Evolutionary conservation across 2,329 filamentous ascomycete genomes (phyloP).

Genomic region (Pyricularia sp.): DNA sequence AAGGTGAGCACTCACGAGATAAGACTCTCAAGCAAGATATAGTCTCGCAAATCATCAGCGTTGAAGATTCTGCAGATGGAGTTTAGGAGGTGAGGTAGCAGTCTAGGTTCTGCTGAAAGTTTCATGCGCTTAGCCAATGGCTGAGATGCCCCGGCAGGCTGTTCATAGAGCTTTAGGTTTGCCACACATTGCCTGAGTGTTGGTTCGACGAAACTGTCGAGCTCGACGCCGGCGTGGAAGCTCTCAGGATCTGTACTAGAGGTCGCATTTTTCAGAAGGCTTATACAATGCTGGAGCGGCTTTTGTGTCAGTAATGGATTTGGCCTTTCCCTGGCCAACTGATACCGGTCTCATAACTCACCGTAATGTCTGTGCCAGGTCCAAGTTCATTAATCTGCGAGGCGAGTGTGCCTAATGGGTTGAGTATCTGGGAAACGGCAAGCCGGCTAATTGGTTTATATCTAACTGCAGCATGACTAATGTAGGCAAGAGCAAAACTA

Average conservation of each 20-base stretch:
- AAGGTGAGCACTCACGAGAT: neutral
- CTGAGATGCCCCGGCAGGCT: neutral
- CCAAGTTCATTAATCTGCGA: slow-evolving; percentile 9
- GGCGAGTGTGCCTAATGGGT: slow-evolving; percentile 7
- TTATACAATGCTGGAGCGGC: slow-evolving; percentile 7
- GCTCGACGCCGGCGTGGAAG: slow-evolving; percentile 3
- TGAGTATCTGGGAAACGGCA: slow-evolving; percentile 12
- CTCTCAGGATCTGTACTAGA: neutral
- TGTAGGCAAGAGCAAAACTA: slow-evolving; percentile 12
- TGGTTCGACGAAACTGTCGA: slow-evolving; percentile 9
- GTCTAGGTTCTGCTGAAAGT: slow-evolving; percentile 4
- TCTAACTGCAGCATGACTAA: slow-evolving; percentile 11
- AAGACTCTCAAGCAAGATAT: neutral
- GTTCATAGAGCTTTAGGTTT: slow-evolving; percentile 3
- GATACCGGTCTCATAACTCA: slow-evolving; percentile 5
- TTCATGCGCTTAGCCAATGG: slow-evolving; percentile 10
- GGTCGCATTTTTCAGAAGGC: slow-evolving; percentile 8
- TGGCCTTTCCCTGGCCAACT: neutral
- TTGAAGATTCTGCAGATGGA: slow-evolving; percentile 6
- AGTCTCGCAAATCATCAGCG: neutral
- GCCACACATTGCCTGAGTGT: slow-evolving; percentile 8
- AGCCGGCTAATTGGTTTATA: slow-evolving; percentile 15
- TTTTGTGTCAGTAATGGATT: neutral
- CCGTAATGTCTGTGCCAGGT: slow-evolving; percentile 12
- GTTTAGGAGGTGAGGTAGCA: slow-evolving; percentile 2